Evolutionary conservation across 805 yeast genomes (phyloP), one percentile per base, ranked within the genome.

Genomic region (Ogataea dorogensis): DNA sequence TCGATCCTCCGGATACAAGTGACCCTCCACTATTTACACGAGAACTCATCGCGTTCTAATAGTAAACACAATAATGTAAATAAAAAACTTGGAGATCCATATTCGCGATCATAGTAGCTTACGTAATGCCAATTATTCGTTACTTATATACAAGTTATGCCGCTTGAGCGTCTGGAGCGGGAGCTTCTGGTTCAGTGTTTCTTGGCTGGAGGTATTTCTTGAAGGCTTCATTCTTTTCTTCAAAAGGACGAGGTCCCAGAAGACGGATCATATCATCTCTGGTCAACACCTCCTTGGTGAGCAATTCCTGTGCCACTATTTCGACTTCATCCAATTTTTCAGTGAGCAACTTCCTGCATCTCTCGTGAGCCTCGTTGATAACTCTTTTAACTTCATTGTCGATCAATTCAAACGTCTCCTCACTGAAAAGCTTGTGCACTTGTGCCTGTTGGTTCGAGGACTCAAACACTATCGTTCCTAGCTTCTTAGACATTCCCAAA

Each of bases 221-320:
- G 62, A 88, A 87, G 4, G 95, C 96, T 50, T 86, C 96, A 54
- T 86, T 88, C 46, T 76, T 80, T 58, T 88, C 96, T 15, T 86
- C 82, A 71, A 83, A 93, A 9, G 96, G 96, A 44, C 99, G 75
- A 58, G 83, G 83, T 9, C 99, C 99, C 31, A 93, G 64, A 35
- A 93, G 59, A 35, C 85, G 71, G 40, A 89, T 79, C 94, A 93
- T 87, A 56, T 93, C 98, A 51, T 86, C 94, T 60, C 98, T 77
- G 4, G 96, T 86, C 17, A 93, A 72, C 11, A 87, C 95, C 61
- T 93, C 99, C 60, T 91, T 88, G 37, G 71, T 64, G 53, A 91
- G 73, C 44, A 93, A 69, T 51, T 86, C 87, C 58, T 89, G 82
- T 1, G 98, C 98, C 25, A 94, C 89, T 44, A 76, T 68, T 45